These are phyloP conservation scores for Aspergillus pseudoviridinutans DNA, from an alignment of 2,329 filamentous ascomycete genomes.

Conservation along the genomic window DNA sequence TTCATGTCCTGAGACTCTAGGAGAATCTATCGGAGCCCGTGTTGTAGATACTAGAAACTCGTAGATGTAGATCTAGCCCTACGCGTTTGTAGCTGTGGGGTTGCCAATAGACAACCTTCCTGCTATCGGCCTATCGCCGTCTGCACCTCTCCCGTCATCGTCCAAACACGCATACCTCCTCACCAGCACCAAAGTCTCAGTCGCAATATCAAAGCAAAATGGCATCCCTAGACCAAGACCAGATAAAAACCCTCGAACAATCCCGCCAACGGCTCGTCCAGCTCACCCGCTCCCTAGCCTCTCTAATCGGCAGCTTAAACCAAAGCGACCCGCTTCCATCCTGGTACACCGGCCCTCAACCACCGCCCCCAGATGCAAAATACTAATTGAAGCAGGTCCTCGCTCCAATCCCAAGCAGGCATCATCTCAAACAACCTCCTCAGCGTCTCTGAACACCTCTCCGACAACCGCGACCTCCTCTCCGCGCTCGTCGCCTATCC, in stretches of 20 bases:
- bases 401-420: constrained; percentile 66
- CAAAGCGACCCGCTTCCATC: constrained; percentile 63
- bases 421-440: constrained; percentile 69
- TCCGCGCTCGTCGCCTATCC: constrained; percentile 70
- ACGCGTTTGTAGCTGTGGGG: background rate
- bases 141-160: background rate
- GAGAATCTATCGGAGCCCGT: background rate
- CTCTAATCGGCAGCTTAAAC: constrained; percentile 58
- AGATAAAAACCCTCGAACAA: constrained; percentile 64
- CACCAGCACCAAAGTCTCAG: background rate
- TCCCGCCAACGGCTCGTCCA: constrained; percentile 65
- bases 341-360: constrained; percentile 48
- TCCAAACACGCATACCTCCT: background rate
- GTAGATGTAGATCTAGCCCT: background rate
- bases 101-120: background rate
- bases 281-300: constrained; percentile 64
- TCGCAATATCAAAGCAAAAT: constrained; percentile 19
- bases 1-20: background rate
- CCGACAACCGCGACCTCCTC: constrained; percentile 64
- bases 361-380: background rate
- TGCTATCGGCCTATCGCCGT: background rate
- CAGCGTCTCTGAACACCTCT: constrained; percentile 62
- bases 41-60: background rate
- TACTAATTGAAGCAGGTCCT: constrained; percentile 49
- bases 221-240: constrained; percentile 37